These are phyloP conservation scores for Boletus tomentosulus DNA, from an alignment of 768 basidiomycete genomes.

Conservation along the genomic window DNA sequence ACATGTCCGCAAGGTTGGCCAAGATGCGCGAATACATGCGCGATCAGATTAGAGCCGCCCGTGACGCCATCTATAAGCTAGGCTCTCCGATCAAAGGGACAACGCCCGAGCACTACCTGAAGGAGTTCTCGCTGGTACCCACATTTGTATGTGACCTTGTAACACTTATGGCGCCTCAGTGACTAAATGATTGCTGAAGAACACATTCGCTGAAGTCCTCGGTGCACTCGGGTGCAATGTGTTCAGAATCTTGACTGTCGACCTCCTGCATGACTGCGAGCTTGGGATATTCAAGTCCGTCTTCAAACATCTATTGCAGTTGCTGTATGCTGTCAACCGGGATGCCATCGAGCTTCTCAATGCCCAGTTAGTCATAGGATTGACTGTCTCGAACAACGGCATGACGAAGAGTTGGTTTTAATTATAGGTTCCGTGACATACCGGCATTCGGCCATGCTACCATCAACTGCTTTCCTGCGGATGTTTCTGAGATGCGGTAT, in stretches of 20 bases:
- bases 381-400: too few relatives aligned
- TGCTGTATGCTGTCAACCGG: slow-evolving; percentile 20
- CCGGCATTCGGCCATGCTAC: slow-evolving; percentile 23
- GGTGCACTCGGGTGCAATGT: slow-evolving; percentile 19
- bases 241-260: slow-evolving; percentile 27
- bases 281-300: slow-evolving; percentile 37
- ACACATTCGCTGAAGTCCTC: slow-evolving; percentile 29
- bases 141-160: slow-evolving; percentile 8
- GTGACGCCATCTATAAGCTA: slow-evolving; percentile 7
- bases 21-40: background rate
- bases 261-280: slow-evolving; percentile 42
- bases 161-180: background rate
- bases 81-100: slow-evolving; percentile 11
- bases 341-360: slow-evolving; percentile 1
- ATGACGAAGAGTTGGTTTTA: too few relatives aligned
- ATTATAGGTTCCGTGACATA: slow-evolving; percentile 13
- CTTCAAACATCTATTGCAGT: slow-evolving; percentile 34
- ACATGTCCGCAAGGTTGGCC: slow-evolving; percentile 1
- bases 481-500: slow-evolving; percentile 35
- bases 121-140: slow-evolving; percentile 8
- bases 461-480: slow-evolving; percentile 34
- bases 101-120: slow-evolving; percentile 6
- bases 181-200: slow-evolving; percentile 20
- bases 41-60: background rate
- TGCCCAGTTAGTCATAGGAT: too few relatives aligned